Base-by-base conservation (phyloP, 345 rosid genomes). In the Cardiospermum halicacabum region DNA sequence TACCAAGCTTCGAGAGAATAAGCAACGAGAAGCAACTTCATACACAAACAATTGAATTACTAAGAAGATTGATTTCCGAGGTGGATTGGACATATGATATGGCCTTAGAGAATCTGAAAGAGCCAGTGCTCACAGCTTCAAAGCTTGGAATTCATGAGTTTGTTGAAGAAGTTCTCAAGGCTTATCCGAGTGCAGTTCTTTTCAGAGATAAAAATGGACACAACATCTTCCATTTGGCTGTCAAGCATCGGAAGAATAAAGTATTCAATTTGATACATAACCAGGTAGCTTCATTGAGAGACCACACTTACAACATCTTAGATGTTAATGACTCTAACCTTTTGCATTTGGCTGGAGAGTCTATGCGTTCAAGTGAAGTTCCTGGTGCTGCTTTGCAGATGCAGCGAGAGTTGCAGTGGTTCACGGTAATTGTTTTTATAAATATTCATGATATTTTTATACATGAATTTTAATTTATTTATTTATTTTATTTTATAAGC, bases 301-400 rank as follows among this genome's bases (percentile, higher is more conserved):
- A 25, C 39, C n/a, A 40, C 16, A 11, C 28, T 11, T 26, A 16
- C 22, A 2, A 22, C 16, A 3, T 25, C 16, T 12, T 0, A 0
- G 65, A 59, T 18, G 1, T 0, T 1, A 4, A 4, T 3, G 66
- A 43, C 2, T 28, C 50, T 25, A 69, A 31, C 55, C 21, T 69
- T n/a, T 37, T 69, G 43, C 73, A 69, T 32, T 54, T 53, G 1
- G 73, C 68, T 1, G 67, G 48, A 10, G 16, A 12, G 25, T 24
- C 43, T 7, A 47, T 9, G 24, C 62, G 67, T 27, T 24, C 62
- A 0, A 24, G n/a, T 11, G 11, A 43, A 53, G 25, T 69, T 13
- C 25, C 67, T 11, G 73, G 73, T 62, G 62, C 73, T 4, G 69
- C 69, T 26, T 19, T 66, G 15, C 62, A 66, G 30, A 54, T 65